phyloP scores from a whole-genome alignment of 768 basidiomycete genomes.

The Hortiboletus campestris region DNA sequence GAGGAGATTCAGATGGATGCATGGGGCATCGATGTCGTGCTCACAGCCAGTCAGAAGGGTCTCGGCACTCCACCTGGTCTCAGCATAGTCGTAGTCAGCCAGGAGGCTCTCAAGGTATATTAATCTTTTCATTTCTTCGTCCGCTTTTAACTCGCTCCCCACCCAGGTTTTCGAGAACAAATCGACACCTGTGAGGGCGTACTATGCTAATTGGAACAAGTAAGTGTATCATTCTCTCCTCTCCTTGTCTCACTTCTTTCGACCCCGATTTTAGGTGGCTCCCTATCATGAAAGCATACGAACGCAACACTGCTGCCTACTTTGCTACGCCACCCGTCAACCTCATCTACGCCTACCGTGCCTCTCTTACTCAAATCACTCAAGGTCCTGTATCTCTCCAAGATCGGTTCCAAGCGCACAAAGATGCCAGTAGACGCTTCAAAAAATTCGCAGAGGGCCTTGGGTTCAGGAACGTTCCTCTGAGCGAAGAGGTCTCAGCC shows the following conservation, averaged over 20 bases:
- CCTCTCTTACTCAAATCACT: constrained; percentile 75
- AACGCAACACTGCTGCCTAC: constrained; percentile 76
- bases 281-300: constrained; percentile 93
- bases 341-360: constrained; percentile 86
- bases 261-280: constrained; percentile 58
- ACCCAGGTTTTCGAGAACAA: constrained; percentile 14
- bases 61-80: constrained; percentile 92
- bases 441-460: constrained; percentile 63
- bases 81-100: constrained; percentile 79
- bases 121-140: neutral
- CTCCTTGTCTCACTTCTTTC: neutral
- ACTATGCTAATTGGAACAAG: constrained; percentile 92
- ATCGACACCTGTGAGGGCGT: constrained; percentile 59
- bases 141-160: neutral
- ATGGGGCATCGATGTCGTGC: constrained; percentile 89
- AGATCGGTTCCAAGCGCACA: constrained; percentile 77
- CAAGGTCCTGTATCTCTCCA: constrained; percentile 60
- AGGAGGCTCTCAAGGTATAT: constrained; percentile 67
- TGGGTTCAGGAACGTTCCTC: constrained; percentile 73
- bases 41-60: constrained; percentile 89
- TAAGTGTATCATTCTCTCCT: constrained; percentile 27
- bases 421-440: constrained; percentile 61
- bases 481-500: constrained; percentile 61
- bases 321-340: constrained; percentile 97
- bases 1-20: constrained; percentile 94